phyloP scores from a whole-genome alignment of 2,329 filamentous ascomycete genomes.

The Penicillium hesseltinei region DNA sequence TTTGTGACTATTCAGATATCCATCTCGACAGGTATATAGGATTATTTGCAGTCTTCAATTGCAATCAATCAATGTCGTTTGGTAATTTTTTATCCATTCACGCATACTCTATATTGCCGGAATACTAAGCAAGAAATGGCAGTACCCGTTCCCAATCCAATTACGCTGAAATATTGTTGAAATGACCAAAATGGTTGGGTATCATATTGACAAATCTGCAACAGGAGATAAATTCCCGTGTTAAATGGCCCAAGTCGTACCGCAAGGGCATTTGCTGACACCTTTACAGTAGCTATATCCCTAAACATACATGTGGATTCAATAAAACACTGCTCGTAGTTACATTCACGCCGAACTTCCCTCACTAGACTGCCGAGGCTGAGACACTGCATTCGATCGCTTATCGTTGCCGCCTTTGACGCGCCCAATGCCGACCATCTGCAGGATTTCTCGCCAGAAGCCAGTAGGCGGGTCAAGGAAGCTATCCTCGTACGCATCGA shows the following conservation, averaged over 20 bases:
- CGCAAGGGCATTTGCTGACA: neutral
- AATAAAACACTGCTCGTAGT: neutral
- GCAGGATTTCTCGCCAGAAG: conserved; percentile 57
- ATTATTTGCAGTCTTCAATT: neutral
- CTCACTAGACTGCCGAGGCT: neutral
- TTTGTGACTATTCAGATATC: neutral
- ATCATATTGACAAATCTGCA: neutral
- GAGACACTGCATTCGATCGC: neutral
- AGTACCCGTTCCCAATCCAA: too few species aligned
- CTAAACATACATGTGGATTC: neutral
- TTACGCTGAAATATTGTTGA: neutral
- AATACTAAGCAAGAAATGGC: neutral
- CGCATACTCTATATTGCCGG: too few species aligned
- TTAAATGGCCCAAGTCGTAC: neutral
- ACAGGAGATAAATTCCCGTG: neutral
- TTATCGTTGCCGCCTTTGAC: conserved; percentile 20
- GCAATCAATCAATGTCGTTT: too few species aligned
- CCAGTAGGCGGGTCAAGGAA: conserved; percentile 52
- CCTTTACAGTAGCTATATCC: neutral
- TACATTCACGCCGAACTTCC: neutral
- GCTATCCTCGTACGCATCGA: conserved; percentile 58
- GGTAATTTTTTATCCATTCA: neutral
- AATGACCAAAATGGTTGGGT: neutral
- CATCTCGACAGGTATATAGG: neutral
- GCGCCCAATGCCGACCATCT: conserved; percentile 40